Conservation (phyloP, 2,329 filamentous ascomycete genomes). For the Zasmidium citrigriseum region DNA sequence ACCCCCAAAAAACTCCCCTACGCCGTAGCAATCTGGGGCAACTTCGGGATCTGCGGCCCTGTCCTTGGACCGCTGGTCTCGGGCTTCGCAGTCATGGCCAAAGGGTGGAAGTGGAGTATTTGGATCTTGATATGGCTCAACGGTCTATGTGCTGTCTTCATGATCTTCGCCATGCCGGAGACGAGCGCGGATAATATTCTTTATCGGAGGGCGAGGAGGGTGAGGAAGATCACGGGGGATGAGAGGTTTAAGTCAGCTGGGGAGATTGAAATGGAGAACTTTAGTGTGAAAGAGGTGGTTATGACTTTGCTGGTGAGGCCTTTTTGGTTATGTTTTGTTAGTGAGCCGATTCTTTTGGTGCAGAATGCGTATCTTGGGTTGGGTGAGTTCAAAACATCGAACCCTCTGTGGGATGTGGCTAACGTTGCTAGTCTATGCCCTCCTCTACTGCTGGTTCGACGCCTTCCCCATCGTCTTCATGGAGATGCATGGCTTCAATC, state of each 20-base stretch:
- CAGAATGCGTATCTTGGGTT: conserved; percentile 43
- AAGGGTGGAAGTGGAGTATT: conserved; percentile 22
- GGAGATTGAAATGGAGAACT: conserved; percentile 36
- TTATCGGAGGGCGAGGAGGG: conserved; percentile 37
- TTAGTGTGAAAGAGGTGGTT: conserved; percentile 37
- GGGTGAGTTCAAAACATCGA: no score
- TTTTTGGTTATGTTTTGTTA: conserved; percentile 40
- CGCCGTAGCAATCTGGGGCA: conserved; percentile 39
- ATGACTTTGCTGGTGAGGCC: conserved; percentile 44
- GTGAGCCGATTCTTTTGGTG: conserved; percentile 39
- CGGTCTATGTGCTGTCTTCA: conserved; percentile 35
- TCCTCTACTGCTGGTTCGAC: conserved; percentile 47
- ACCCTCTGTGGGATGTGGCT: no score
- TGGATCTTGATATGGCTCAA: conserved; percentile 41
- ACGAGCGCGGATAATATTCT: conserved; percentile 41
- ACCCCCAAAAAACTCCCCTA: conserved; percentile 37
- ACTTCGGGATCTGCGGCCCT: conserved; percentile 39
- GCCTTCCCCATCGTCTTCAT: conserved; percentile 43
- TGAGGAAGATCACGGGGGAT: conserved; percentile 38
- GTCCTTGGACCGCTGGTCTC: conserved; percentile 41
- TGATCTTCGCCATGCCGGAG: conserved; percentile 38
- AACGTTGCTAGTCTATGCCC: conserved; percentile 42
- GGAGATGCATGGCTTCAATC: conserved; percentile 40
- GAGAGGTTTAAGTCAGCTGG: conserved; percentile 38
- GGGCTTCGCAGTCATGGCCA: conserved; percentile 36